Evolutionary conservation across 2,329 filamentous ascomycete genomes (phyloP).

Genomic region (Hymenoscyphus salicellus): DNA sequence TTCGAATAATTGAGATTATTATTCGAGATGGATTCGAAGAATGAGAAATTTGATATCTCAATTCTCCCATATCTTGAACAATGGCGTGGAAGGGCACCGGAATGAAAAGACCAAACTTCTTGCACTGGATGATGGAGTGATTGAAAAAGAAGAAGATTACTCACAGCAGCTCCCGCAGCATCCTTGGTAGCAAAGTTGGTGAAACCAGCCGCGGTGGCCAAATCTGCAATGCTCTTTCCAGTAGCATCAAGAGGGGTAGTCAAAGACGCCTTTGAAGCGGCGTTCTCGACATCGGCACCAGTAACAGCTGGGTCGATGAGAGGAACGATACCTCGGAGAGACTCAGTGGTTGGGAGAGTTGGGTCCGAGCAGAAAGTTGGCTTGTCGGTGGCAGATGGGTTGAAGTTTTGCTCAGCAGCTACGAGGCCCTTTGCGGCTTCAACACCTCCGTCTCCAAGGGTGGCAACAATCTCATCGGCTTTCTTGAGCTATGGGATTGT

Average conservation of each 20-base stretch:
- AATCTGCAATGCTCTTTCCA: conserved; percentile 62
- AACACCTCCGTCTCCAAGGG: conserved; percentile 59
- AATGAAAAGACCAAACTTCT: no score
- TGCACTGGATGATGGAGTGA: background rate
- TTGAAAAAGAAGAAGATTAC: background rate
- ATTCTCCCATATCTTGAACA: no score
- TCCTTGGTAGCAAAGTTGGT: conserved; percentile 51
- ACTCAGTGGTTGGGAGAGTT: conserved; percentile 56
- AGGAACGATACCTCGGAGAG: conserved; percentile 64
- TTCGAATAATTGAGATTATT: no score
- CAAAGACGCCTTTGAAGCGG: conserved; percentile 54
- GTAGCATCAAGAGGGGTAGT: conserved; percentile 53
- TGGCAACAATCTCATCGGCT: conserved; percentile 61
- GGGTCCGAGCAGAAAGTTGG: conserved; percentile 64
- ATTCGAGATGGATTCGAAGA: no score
- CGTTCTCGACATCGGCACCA: conserved; percentile 57
- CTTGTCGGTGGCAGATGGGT: conserved; percentile 58
- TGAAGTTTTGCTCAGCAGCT: conserved; percentile 70
- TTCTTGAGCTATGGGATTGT: conserved; percentile 49
- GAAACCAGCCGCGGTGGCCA: conserved; percentile 61
- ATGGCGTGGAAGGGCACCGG: no score
- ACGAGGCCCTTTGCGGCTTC: conserved; percentile 61
- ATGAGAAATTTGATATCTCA: no score
- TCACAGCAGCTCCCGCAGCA: conserved; percentile 33
- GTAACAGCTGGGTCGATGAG: conserved; percentile 63